Evolutionary conservation across 1,284 basidiomycete genomes (phyloP), one percentile per base, ranked within the genome.

Genomic region (Ustilago xerochloae): DNA sequence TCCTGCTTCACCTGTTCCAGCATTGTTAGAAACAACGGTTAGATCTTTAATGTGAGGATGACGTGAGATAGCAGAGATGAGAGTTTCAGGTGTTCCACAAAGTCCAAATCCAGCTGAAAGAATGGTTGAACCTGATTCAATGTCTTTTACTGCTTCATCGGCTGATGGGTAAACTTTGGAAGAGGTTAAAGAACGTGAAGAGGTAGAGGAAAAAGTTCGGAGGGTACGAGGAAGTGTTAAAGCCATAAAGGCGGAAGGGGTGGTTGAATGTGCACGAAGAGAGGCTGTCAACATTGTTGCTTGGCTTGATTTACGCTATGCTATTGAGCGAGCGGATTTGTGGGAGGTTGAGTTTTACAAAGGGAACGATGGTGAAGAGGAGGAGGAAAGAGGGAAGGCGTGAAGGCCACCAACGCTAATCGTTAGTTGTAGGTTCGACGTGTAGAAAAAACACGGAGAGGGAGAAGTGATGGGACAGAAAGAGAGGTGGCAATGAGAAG

Each of bases 101-200:
- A 84, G 81, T 20, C 82, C 82, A 36, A 84, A 84, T 0, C 82
- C 82, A 20, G 79, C 78, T 9, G 77, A 77, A 38, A 84, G 77
- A 10, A 84, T 47, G 9, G 66, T 68, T 8, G 64, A 72, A 50
- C 81, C 81, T 5, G 78, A 39, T 9, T 51, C 35, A 54, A 84
- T 81, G 58, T 83, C 82, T 39, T 63, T 64, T 20, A 84, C 76
- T 3, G 82, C 82, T 46, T 82, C 80, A n/a, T 71, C 74, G 24
- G 81, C 66, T 1, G 73, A 69, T 3, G 58, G 35, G 47, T 57
- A 74, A 18, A 84, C 53, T 57, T 84, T 84, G 54, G 61, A 57
- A 32, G 20, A 15, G 7, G 53, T 43, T 20, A 43, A 24, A 43
- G 41, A 28, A 7, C 39, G 28, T 36, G 53, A 22, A 15, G 41